A percentile compares a stretch with the other conserved stretches of the same genome.
Evolutionary conservation across 2,329 filamentous ascomycete species (phyloP).

Genomic region (Neurospora crassa): DNA sequence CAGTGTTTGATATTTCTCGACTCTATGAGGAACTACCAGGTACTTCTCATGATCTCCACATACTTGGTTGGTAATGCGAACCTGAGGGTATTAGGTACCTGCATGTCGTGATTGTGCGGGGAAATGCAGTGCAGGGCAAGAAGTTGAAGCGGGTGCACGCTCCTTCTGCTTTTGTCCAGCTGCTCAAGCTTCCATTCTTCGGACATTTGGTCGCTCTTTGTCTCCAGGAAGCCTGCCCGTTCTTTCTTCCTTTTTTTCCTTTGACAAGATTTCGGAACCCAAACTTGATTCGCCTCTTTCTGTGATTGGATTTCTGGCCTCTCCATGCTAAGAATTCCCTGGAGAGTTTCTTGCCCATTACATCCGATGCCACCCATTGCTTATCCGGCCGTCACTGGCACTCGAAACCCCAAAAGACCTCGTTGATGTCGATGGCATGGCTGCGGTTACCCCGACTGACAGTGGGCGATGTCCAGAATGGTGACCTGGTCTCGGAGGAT

Average conservation of each 20-base stretch:
- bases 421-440: neutral
- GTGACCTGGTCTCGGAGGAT: neutral
- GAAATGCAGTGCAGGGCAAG: too few relatives aligned
- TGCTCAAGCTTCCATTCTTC: too few relatives aligned
- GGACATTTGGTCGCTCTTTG: neutral
- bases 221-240: neutral
- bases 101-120: too few relatives aligned
- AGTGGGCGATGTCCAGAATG: neutral
- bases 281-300: neutral
- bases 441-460: neutral
- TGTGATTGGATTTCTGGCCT: neutral
- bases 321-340: neutral
- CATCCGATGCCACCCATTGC: neutral
- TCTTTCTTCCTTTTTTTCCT: too few relatives aligned
- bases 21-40: neutral
- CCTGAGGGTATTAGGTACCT: too few relatives aligned
- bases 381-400: neutral
- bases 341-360: neutral
- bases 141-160: neutral
- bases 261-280: too few relatives aligned
- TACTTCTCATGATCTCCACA: neutral
- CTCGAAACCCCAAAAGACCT: neutral
- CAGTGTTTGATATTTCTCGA: neutral
- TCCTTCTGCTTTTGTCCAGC: neutral
- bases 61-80: too few relatives aligned